phyloP scores from a whole-genome alignment of 306 rosid species.

The Castanopsis chinensis region DNA sequence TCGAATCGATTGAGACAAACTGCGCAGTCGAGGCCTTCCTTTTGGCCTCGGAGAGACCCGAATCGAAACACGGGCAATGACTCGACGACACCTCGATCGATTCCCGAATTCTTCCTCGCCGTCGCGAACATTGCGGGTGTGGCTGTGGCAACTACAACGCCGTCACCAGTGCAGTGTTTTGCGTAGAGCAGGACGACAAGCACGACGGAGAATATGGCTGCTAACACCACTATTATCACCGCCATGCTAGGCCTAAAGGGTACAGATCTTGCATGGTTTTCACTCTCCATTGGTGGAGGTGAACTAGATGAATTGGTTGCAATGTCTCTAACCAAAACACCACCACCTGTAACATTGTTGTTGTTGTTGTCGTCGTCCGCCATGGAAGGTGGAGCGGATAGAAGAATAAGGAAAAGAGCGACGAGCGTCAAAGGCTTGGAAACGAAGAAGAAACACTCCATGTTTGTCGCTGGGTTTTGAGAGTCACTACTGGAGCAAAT shows the following conservation, averaged over 20 bases:
- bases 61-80: constrained; percentile 80
- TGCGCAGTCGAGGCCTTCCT: constrained; percentile 79
- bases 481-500: neutral
- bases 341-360: too few species aligned
- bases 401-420: neutral
- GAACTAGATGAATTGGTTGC: neutral
- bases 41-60: constrained; percentile 55
- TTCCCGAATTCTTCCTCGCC: constrained; percentile 73
- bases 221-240: constrained; percentile 44
- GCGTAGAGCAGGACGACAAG: constrained; percentile 79
- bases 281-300: neutral
- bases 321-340: too few species aligned
- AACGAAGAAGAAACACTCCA: constrained; percentile 22
- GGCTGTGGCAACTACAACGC: neutral
- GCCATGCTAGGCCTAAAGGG: constrained; percentile 57
- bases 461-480: constrained; percentile 11
- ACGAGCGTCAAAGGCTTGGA: neutral
- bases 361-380: neutral
- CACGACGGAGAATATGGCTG: constrained; percentile 58
- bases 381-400: neutral
- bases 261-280: neutral
- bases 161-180: constrained; percentile 53
- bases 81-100: constrained; percentile 64
- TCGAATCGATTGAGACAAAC: constrained; percentile 68
- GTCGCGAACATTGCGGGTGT: neutral